Base-by-base conservation (phyloP, 2,329 filamentous ascomycete genomes). In the Hypoxylon sp. region DNA sequence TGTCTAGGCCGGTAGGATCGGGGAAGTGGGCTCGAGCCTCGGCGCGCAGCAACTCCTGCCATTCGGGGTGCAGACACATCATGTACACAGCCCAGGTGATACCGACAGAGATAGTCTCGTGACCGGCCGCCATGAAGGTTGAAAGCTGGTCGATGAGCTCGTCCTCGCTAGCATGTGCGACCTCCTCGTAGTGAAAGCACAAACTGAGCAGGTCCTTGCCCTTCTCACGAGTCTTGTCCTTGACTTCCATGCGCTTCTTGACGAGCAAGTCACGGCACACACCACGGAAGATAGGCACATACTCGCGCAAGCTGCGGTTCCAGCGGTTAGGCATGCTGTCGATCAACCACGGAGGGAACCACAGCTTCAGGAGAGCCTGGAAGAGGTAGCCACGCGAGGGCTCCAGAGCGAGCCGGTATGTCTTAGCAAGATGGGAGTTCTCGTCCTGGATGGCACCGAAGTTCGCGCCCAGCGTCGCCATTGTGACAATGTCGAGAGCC, bases 31-130 rank as follows among this genome's bases (percentile, higher is more conserved):
- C 64, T n/a, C 63, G 67, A 6, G 67, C 65, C 32, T 70, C 68
- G 54, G 61, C 65, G 32, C 68, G 68, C 21, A 70, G 21, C 11
- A 61, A 31, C 3, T 51, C 10, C 37, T 70, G 68, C 68, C 61
- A 66, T 35, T 51, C 46, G 11, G 68, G 53, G 6, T 56, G 54
- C 46, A 66, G 58, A 37, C 65, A 68, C 35, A 70, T 46, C 62
- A 68, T 67, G 50, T 70, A 70, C n/a, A 70, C 51, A 13, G 50
- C 51, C 68, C 68, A 70, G 56, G 68, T 70, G 29, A 70, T 64
- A 8, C 60, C 68, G 31, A 70, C 68, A 1, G 51, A 56, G 19
- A 69, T 68, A 6, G 69, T 70, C 46, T 72, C 69, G 58, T 72
- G 69, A 11, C 69, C 69, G 32, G 69, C 69, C 3, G 67, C 67